Conservation (phyloP, 2,329 filamentous ascomycete genomes). For the Phyllosticta citrichinensis region DNA sequence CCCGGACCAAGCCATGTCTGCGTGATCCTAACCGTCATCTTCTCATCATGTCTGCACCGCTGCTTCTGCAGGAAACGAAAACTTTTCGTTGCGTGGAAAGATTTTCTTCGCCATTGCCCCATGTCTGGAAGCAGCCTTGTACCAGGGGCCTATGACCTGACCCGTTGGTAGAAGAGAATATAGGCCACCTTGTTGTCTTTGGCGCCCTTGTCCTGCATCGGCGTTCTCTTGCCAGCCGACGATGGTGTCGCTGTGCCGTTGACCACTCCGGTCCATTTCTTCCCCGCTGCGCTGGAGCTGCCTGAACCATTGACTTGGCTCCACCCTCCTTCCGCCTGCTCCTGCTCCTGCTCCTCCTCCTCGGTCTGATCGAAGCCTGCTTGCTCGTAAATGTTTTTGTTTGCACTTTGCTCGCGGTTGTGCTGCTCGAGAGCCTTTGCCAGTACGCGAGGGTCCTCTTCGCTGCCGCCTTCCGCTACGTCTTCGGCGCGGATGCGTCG, state of each 20-base stretch:
- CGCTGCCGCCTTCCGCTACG: slow-evolving; percentile 73
- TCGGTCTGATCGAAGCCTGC: slow-evolving; percentile 48
- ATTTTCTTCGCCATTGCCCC: not conserved
- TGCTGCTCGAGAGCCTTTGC: slow-evolving; percentile 57
- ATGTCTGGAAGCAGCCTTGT: not conserved
- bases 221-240: slow-evolving; percentile 41
- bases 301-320: slow-evolving; percentile 67
- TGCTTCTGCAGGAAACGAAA: not conserved
- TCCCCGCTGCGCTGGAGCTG: slow-evolving; percentile 42
- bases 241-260: slow-evolving; percentile 53
- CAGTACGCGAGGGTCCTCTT: slow-evolving; percentile 65
- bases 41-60: not conserved
- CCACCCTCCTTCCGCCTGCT: slow-evolving; percentile 63
- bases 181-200: slow-evolving; percentile 97
- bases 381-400: slow-evolving; percentile 65
- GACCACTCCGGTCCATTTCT: slow-evolving; percentile 53
- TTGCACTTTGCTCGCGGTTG: slow-evolving; percentile 44
- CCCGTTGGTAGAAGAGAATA: slow-evolving; percentile 84
- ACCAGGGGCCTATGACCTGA: slow-evolving; percentile 28
- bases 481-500: slow-evolving; percentile 77
- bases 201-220: slow-evolving; percentile 46
- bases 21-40: not conserved
- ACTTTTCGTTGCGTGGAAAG: slow-evolving; percentile 3
- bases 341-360: slow-evolving; percentile 46
- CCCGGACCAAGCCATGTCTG: not conserved